Evolutionary conservation across 1,139 yeast species (phyloP), one percentile per base, ranked within the genome.

Genomic region (Yamadazyma dushanensis): DNA sequence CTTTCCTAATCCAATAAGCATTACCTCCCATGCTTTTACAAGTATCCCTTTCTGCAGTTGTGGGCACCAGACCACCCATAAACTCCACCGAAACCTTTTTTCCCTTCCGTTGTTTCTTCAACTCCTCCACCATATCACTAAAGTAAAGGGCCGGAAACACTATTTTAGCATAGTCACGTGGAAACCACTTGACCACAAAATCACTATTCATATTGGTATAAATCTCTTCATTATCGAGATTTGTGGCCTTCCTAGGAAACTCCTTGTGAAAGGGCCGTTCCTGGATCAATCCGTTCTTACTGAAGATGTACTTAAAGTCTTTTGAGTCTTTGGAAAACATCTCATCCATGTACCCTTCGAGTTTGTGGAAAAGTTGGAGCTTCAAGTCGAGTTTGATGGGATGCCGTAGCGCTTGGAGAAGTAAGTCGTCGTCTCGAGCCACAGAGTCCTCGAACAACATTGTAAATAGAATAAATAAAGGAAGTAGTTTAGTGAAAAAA

Each of bases 221-320:
- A 5, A 63, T 66, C 41, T 62, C 63, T 23, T 63, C 68, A 16
- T 53, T 53, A 34, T 66, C 72, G 13, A 63, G 50, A 38, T 52
- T 56, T 1, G 69, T 52, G 5, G 70, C 56, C 27, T 61, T 60
- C 36, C 57, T 59, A 5, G 72, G 70, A 38, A 52, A 65, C 32
- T 59, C 61, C 29, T 54, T 52, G 34, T 62, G 63, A 42, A 65
- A 66, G 7, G 60, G 52, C 30, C 50, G 44, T 31, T 57, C 62
- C 27, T 39, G 40, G 3, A 52, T 49, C 5, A 54, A 50, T 32
- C 56, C 61, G 23, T 49, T 41, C 33, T 56, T 42, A 51, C 46
- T 43, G 28, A 38, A 38, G 8, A 45, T 39, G 30, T 42, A 44
- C 11, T 41, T 40, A 26, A 59, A 49, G 21, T 47, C 36, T 24